Base-by-base conservation (phyloP, 2,329 filamentous ascomycete species). In the Ophiocordyceps camponoti-leonardi region DNA sequence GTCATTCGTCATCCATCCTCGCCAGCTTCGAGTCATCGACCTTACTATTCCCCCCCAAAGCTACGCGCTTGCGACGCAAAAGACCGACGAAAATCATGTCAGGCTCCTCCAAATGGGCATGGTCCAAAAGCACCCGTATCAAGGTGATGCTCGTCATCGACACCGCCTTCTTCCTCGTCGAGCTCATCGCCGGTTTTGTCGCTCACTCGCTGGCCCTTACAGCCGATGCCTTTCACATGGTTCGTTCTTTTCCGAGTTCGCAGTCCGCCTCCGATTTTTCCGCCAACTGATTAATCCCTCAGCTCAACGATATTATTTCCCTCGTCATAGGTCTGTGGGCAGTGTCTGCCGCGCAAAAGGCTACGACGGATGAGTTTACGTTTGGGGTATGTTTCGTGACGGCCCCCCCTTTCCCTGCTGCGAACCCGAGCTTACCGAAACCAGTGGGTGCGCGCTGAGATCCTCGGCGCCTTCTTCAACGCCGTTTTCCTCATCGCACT, bases 171-270 rank as follows among this genome's bases (percentile, higher is more conserved):
- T 95, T 98, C 66, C 65, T 94, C 43, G 68, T 96, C 48, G 92
- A 98, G 66, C 67, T 98, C 49, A 78, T 83, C 47, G 79, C 83
- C 49, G 90, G 92, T 49, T 86, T 94, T 69, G 69, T 81, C 51
- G 86, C 94, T 49, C 82, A 88, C 59, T 96, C 92, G 18, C 75
- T 98, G 54, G 92, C 92, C 35, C 75, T 98, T 48, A 87, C 93
- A 59, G 92, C 92, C 45, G 92, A 98, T 68, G 87, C 92, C 49
- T 98, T 98, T 64, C 92, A 98, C 67, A 98, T 98, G 92, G 83
- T 86, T 59, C 54, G 73, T 62, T 40, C 44, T 44, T 37, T 43
- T 42, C 47, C 47, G 47, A 12, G n/a, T n/a, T 10, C 20, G 14
- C 6, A 13, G 10, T 23, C 22, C 12, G 18, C 14, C 18, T 10